Evolutionary conservation across 2,329 filamentous ascomycete genomes (phyloP).

Genomic region (Aureobasidium sp.): DNA sequence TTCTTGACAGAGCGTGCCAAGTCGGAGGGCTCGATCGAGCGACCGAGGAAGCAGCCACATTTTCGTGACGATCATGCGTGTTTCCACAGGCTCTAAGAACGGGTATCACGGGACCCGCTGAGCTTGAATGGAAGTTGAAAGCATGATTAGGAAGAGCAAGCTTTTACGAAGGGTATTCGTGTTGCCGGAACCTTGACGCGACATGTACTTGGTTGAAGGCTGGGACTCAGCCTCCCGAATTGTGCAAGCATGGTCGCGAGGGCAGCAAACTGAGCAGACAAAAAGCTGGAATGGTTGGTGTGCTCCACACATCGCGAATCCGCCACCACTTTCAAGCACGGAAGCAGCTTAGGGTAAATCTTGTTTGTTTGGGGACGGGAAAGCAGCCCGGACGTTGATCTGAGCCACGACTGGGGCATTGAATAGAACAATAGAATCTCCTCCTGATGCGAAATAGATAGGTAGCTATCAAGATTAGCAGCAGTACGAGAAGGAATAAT

Average conservation of each 20-base stretch:
- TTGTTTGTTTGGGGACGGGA: constrained; percentile 14
- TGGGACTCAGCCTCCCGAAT: not conserved
- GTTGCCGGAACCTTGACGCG: constrained; percentile 5
- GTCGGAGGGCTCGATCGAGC: constrained; percentile 2
- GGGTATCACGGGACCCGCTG: constrained; percentile 16
- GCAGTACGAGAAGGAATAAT: not conserved
- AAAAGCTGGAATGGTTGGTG: constrained; percentile 12
- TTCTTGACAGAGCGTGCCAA: not conserved
- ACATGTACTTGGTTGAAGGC: not conserved
- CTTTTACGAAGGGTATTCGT: not conserved
- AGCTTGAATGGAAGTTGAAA: constrained; percentile 7
- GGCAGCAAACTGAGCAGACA: not conserved
- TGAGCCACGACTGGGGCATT: constrained; percentile 3
- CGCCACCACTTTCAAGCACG: constrained; percentile 8
- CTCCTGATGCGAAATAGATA: not conserved
- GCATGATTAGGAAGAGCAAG: not conserved
- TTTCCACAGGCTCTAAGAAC: constrained; percentile 5
- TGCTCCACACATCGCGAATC: constrained; percentile 4
- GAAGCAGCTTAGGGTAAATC: constrained; percentile 3
- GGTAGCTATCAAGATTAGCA: constrained; percentile 1
- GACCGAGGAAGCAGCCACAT: constrained; percentile 10
- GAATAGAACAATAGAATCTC: constrained; percentile 2
- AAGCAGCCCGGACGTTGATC: constrained; percentile 12
- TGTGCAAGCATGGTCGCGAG: not conserved
- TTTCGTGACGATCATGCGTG: constrained; percentile 12